Base-by-base conservation (phyloP, 805 yeast genomes). In the Zygoascus tannicola region DNA sequence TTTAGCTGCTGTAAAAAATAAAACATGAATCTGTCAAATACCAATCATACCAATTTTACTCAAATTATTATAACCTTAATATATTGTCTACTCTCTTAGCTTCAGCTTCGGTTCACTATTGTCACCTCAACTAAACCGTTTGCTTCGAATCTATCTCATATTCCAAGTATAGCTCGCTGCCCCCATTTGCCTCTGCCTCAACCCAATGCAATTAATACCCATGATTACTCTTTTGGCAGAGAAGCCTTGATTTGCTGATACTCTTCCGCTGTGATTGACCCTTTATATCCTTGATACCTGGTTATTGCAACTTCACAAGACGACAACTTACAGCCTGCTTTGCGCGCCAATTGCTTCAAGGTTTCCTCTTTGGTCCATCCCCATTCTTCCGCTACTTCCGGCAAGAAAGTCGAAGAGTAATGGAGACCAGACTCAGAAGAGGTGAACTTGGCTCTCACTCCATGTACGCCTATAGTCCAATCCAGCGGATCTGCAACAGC, bases 311-410 rank as follows among this genome's bases (percentile, higher is more conserved):
- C 63, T 50, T 70, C 49, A 2, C 65, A 58, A 14, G 60, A 59
- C 45, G 51, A 48, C 21, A 40, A 43, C 26, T 38, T 53, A 16
- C 40, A 37, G 12, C 63, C 68, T 10, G 94, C 87, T 59, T 92
- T 92, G 19, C 70, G 65, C 2, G 90, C 75, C 32, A 94, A 68
- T 51, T 84, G 73, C 47, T 68, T 68, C 44, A 90, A 62, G 0
- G 97, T 90, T 20, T 83, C 80, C 15, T 66, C 64, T 54, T 82
- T 74, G 51, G 72, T 73, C 95, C 96, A 86, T 1, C 75, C 78
- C 53, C 88, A 94, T 52, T 90, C 97, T 3, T 66, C 70, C 19
- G 96, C 94, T 1, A 92, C 97, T 35, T 79, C 83, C 0, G 98
- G 98, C 34, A 92, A 64, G 53, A 86, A 92, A 0, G 97, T 92